Percentiles rank a stretch among this genome's conserved stretches.
Conservation (phyloP, 192 early-diverging fungal genomes). For the Phycomyces nitens region DNA sequence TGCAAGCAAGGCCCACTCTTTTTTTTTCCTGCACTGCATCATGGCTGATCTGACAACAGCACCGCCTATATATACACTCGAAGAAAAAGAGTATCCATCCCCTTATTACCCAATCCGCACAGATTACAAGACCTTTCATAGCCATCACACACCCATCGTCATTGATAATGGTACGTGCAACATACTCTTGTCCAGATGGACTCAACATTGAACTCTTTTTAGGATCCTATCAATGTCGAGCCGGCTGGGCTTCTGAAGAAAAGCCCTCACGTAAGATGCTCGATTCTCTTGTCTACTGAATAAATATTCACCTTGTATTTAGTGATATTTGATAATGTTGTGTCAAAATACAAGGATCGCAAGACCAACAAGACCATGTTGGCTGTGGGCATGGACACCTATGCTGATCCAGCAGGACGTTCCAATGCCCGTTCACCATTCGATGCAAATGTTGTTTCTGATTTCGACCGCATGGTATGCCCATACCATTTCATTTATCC, state of each 20-base stretch:
- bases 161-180: slow-evolving; percentile 62
- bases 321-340: slow-evolving; percentile 73
- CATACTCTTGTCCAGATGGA: neutral
- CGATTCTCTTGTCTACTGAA: neutral
- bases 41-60: neutral
- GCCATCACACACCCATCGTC: slow-evolving; percentile 48
- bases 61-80: slow-evolving; percentile 22
- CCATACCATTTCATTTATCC: slow-evolving; percentile 30
- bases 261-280: slow-evolving; percentile 51
- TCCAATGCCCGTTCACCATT: slow-evolving; percentile 60
- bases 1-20: neutral
- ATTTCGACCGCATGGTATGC: slow-evolving; percentile 72
- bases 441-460: slow-evolving; percentile 63
- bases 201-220: slow-evolving; percentile 3
- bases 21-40: neutral
- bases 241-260: slow-evolving; percentile 75
- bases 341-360: slow-evolving; percentile 63
- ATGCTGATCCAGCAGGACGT: slow-evolving; percentile 47
- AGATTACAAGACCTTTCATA: slow-evolving; percentile 48
- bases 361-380: slow-evolving; percentile 40
- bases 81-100: slow-evolving; percentile 41
- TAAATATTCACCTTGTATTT: slow-evolving; percentile 14
- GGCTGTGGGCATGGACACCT: slow-evolving; percentile 68
- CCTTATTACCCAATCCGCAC: slow-evolving; percentile 22
- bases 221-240: slow-evolving; percentile 74